Evolutionary conservation across 345 rosid species (phyloP), one percentile per base, ranked within the genome.

Genomic region (Erysimum cheiranthoides): DNA sequence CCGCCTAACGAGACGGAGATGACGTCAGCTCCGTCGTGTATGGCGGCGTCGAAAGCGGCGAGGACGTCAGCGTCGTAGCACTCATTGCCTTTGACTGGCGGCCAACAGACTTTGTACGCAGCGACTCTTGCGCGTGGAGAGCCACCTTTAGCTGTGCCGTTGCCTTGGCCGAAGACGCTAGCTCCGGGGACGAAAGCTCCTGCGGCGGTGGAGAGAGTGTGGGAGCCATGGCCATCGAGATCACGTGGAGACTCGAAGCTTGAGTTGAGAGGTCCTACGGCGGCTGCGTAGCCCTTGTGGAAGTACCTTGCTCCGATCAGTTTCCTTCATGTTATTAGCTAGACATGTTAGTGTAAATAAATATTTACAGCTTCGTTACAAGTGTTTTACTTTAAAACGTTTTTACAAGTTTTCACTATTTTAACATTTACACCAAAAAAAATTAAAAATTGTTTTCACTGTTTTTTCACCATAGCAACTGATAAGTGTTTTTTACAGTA

Each of bases 101-200:
- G 90, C 89, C 91, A 89, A 76, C 98, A 93, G 2, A 89, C 94
- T 72, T 90, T 93, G 86, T 93, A 93, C 8, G 98, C 88, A 5
- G 97, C 96, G 5, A 89, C 94, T 69, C 90, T 81, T 0, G 96
- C 96, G 11, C 74, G 82, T 0, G 98, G 98, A 1, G 97, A 88
- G 13, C 97, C 97, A 8, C 98, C 97, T 77, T 88, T 93, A 4
- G 93, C 89, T 0, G 94, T 89, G 42, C 94, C 97, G 12, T 79
- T 71, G 27, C 84, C 90, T 13, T 77, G 77, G n/a, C 90, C 86
- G 7, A 84, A 79, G 32, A 92, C 79, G 65, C 74, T 86, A 5
- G 86, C 92, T 2, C 81, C 81, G 2, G 81, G 49, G 3, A 86
- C 95, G 6, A 86, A 90, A 76, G 76, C 79, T 18, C 97, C 95